phyloP scores from a whole-genome alignment of 192 early-diverging fungal species.

The Linnemannia elongata region DNA sequence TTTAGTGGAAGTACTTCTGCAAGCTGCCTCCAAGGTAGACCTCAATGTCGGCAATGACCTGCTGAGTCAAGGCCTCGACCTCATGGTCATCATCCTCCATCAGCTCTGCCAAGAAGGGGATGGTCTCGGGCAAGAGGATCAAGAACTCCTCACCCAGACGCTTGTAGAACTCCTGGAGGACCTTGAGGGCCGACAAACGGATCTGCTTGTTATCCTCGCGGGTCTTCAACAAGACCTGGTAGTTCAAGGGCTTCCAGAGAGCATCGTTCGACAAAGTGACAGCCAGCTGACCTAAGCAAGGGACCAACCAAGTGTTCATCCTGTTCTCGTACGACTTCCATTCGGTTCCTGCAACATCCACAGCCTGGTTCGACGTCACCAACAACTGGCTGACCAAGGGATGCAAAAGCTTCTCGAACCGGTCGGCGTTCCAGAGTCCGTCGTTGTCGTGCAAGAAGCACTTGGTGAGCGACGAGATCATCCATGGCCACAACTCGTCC shows the following conservation, averaged over 20 bases:
- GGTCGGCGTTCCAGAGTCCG: slow-evolving; percentile 78
- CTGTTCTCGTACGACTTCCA: slow-evolving; percentile 65
- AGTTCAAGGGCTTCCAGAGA: slow-evolving; percentile 91
- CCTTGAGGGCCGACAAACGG: slow-evolving; percentile 77
- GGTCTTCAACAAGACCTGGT: slow-evolving; percentile 82
- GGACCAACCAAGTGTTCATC: slow-evolving; percentile 75
- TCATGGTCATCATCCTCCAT: slow-evolving; percentile 93
- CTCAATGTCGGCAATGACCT: slow-evolving; percentile 90
- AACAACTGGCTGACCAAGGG: slow-evolving; percentile 84
- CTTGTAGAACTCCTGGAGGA: slow-evolving; percentile 86
- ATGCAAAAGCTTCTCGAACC: slow-evolving; percentile 80
- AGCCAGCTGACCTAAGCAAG: slow-evolving; percentile 85
- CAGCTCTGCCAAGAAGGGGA: slow-evolving; percentile 94
- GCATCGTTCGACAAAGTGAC: slow-evolving; percentile 82
- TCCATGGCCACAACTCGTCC: slow-evolving; percentile 78
- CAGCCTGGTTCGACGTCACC: slow-evolving; percentile 58
- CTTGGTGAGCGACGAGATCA: slow-evolving; percentile 77
- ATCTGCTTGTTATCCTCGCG: slow-evolving; percentile 78
- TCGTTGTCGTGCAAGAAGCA: slow-evolving; percentile 76
- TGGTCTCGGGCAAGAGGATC: slow-evolving; percentile 92
- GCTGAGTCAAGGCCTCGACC: slow-evolving; percentile 85
- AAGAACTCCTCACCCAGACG: slow-evolving; percentile 95
- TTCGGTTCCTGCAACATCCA: slow-evolving; percentile 18
- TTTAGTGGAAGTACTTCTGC: slow-evolving; percentile 83
- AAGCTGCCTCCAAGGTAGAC: slow-evolving; percentile 91